These are phyloP conservation scores for Nepenthes mirabilis DNA, from an alignment of 148 eudicot species.

Conservation along the genomic window DNA sequence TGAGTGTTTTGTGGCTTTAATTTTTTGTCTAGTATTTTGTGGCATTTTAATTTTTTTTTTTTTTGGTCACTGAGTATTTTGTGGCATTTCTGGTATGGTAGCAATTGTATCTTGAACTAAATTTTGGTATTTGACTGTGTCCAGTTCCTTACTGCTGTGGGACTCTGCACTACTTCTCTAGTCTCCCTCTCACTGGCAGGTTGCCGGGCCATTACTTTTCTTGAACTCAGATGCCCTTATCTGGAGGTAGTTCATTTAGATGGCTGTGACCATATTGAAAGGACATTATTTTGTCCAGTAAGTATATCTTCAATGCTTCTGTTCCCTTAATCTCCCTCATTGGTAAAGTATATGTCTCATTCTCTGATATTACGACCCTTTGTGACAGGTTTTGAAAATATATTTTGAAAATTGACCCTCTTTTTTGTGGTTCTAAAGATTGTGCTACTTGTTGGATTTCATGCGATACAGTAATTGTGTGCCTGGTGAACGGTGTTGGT, in stretches of 20 bases:
- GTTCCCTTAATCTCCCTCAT: neutral
- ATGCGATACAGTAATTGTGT: too few species aligned
- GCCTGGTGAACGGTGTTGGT: too few species aligned
- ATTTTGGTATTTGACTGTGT: slow-evolving; percentile 6
- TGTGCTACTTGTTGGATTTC: too few species aligned
- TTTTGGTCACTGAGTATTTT: too few species aligned
- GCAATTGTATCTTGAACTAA: neutral
- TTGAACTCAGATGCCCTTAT: slow-evolving; percentile 56
- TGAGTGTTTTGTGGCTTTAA: too few species aligned
- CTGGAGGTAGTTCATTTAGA: slow-evolving; percentile 74
- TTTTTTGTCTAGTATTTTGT: too few species aligned
- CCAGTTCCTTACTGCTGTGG: slow-evolving; percentile 72
- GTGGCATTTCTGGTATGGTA: too few species aligned
- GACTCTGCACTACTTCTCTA: slow-evolving; percentile 58
- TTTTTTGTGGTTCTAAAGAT: too few species aligned
- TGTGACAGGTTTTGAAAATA: too few species aligned
- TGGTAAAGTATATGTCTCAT: neutral
- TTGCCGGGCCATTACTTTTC: slow-evolving; percentile 57
- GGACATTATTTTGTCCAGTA: slow-evolving; percentile 73
- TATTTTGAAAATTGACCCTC: too few species aligned
- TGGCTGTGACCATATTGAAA: slow-evolving; percentile 98
- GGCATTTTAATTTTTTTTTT: too few species aligned
- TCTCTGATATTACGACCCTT: neutral
- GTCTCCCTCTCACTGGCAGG: slow-evolving; percentile 75
- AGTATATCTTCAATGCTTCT: slow-evolving; percentile 10